These are phyloP conservation scores for Chionographis japonica DNA, from an alignment of 106 monocot genomes.

Conservation along the genomic window DNA sequence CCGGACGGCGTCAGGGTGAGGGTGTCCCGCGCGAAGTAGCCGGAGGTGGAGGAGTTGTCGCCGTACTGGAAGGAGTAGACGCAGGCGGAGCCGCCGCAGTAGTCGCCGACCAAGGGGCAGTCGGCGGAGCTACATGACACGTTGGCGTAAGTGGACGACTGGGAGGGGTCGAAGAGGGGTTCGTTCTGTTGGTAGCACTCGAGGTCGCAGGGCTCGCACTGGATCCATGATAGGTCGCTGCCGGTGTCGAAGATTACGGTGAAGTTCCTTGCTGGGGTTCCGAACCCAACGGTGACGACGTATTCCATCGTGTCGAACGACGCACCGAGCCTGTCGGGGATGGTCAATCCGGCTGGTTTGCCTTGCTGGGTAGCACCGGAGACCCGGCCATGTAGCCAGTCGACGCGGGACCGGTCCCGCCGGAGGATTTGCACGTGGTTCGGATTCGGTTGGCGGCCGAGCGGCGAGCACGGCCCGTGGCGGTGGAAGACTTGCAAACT, in stretches of 20 bases:
- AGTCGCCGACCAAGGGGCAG: conserved; percentile 26
- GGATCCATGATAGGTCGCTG: conserved; percentile 34
- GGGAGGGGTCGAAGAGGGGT: conserved; percentile 38
- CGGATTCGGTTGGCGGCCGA: too few species aligned
- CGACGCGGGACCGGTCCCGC: too few species aligned
- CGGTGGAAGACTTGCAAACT: too few species aligned
- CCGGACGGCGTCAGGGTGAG: conserved; percentile 11
- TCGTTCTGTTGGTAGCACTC: conserved; percentile 42
- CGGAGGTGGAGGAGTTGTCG: conserved; percentile 32
- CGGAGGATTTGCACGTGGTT: too few species aligned
- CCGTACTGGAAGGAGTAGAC: conserved; percentile 22
- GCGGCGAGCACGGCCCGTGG: too few species aligned
- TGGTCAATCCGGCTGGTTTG: too few species aligned
- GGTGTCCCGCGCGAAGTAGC: conserved; percentile 34
- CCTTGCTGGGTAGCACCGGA: too few species aligned
- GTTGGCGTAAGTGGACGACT: conserved; percentile 37
- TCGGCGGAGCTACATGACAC: conserved; percentile 29
- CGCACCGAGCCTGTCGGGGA: neutral
- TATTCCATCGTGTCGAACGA: conserved; percentile 27
- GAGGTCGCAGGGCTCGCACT: conserved; percentile 28
- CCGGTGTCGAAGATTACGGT: conserved; percentile 31
- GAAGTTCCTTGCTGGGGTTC: conserved; percentile 7
- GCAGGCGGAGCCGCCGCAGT: conserved; percentile 39
- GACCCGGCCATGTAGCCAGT: too few species aligned
- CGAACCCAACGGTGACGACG: conserved; percentile 18